Evolutionary conservation across 441 rosid species (phyloP), one percentile per base, ranked within the genome.

Genomic region (Syzygium malaccense): DNA sequence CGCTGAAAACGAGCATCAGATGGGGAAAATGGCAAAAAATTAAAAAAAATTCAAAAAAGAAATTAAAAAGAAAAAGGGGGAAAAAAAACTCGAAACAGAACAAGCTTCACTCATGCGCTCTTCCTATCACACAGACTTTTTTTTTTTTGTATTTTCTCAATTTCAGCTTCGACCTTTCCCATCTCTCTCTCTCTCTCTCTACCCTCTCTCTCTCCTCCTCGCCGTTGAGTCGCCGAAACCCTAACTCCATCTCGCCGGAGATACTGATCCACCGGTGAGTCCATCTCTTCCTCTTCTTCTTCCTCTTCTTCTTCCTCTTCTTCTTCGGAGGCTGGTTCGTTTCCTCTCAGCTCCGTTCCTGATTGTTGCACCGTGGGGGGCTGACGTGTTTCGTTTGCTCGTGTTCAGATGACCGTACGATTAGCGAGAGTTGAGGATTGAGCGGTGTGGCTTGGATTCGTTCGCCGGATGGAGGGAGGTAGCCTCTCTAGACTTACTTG

Each of bases 381-480:
- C 48, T 45, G 48, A 45, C 48, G 48, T 45, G 48, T 45, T 45
- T 45, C 48, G 48, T 45, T 45, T 45, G 48, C 48, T 45, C 48
- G 48, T 45, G 48, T 91, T 93, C 94, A 92, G 96, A 96, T 95
- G 97, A 92, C 88, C 92, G 89, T 91, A 91, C 94, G 93, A 92
- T 92, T 94, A 91, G 90, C 93, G 91, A 94, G 92, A 95, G 91
- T 88, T 95, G 92, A 96, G 87, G 96, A 93, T 92, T 94, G 86
- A 91, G 92, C 95, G 93, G 94, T 53, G 90, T 45, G 83, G 51
- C 92, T 41, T 41, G 95, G 94, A 92, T 93, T 92, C 94, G 91
- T 90, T 95, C 98, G 90, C 95, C 99, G 99, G 91, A 98, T 98
- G 99, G 99, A 98, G 99, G 99, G 99, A 97, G 99, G 99, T 98